Evolutionary conservation across 2,329 filamentous ascomycete genomes (phyloP), one percentile per base, ranked within the genome.

Genomic region (Cladosporium austrohemisphaericum): DNA sequence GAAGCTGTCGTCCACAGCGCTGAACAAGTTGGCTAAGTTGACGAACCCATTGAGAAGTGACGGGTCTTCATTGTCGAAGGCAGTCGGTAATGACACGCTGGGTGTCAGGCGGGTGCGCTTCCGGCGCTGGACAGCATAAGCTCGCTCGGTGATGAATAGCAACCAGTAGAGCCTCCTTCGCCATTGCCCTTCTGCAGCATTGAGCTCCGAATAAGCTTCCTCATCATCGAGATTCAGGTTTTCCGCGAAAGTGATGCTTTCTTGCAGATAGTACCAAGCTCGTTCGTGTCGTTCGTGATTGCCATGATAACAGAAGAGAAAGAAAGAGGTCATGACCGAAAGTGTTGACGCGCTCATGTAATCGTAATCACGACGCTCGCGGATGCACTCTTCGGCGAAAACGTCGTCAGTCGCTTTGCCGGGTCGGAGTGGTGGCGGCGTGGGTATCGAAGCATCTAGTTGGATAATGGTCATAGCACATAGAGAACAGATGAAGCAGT

Each of bases 241-340:
- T 52, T 67, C 61, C 6, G 57, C 46, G 23, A 64, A 63, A 1
- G 65, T 65, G 36, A 67, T 65, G 47, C 59, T 58, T 51, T 67
- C 65, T 41, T 66, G 63, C 41, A 67, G 43, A 31, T 64, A 67
- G 47, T 64, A 60, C 64, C 65, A 67, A 3, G 65, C 65, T 41
- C 61, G 61, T 18, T 56, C 50, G 37, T 63, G 58, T 28, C 56
- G 55, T 47, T 66, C 64, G 26, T 63, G 58, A 38, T 67, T 67
- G 14, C 64, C 65, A 35, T 66, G 63, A 41, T 64, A 67, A 16
- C 59, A 59, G 55, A 66, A 67, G 2, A 67, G 50, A 49, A 67
- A 66, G 55, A 66, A 67, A 9, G 63, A 65, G 29, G 62, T 65
- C 60, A 67, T 61, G 33, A 66, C 58, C 20, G 59, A 61, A 23